These are phyloP conservation scores for Paraphaeosphaeria sporulosa DNA, from an alignment of 2,329 filamentous ascomycete genomes.

Conservation along the genomic window DNA sequence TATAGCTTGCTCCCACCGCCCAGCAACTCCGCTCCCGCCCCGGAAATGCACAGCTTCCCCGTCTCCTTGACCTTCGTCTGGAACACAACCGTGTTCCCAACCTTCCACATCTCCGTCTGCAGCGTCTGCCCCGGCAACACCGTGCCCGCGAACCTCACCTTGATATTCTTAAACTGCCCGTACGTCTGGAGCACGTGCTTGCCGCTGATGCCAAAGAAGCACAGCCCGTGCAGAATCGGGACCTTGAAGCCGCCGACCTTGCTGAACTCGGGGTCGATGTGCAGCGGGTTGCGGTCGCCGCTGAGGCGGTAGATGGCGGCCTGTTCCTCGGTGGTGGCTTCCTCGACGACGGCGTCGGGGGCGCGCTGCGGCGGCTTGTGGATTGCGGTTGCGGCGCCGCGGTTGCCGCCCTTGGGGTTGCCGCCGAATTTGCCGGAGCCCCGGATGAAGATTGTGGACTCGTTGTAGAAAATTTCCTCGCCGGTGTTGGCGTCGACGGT, in stretches of 20 bases:
- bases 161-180: slow-evolving; percentile 87
- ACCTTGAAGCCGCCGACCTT: slow-evolving; percentile 94
- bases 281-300: slow-evolving; percentile 94
- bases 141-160: slow-evolving; percentile 87
- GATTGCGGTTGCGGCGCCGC: slow-evolving; percentile 79
- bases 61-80: slow-evolving; percentile 92
- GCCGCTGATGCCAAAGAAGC: slow-evolving; percentile 88
- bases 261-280: slow-evolving; percentile 93
- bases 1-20: slow-evolving; percentile 54
- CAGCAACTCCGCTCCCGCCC: slow-evolving; percentile 79
- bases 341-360: slow-evolving; percentile 84
- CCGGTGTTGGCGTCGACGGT: slow-evolving; percentile 86
- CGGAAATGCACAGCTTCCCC: slow-evolving; percentile 84
- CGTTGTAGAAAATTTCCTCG: slow-evolving; percentile 96
- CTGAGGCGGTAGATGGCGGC: slow-evolving; percentile 92
- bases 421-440: slow-evolving; percentile 92
- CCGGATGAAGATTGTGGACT: slow-evolving; percentile 89
- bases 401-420: slow-evolving; percentile 75
- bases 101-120: slow-evolving; percentile 94
- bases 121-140: slow-evolving; percentile 89
- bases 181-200: slow-evolving; percentile 89
- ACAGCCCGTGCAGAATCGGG: slow-evolving; percentile 96
- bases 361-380: slow-evolving; percentile 80
- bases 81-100: slow-evolving; percentile 79
- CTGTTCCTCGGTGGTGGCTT: slow-evolving; percentile 87